Conservation (phyloP, 257 asterid genomes). For the Capsicum baccatum region DNA sequence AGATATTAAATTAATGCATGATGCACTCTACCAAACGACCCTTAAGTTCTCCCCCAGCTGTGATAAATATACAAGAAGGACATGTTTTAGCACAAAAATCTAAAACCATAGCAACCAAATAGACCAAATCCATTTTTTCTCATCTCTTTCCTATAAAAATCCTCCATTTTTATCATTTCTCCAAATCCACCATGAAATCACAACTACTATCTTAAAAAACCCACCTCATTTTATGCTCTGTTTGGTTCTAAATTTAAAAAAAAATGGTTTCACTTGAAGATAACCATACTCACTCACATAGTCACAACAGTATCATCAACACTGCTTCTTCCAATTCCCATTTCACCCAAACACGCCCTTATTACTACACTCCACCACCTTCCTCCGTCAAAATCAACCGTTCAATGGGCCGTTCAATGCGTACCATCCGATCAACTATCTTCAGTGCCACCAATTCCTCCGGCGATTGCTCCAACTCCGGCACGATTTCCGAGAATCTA, state of each 20-base stretch:
- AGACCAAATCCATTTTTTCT: constrained; percentile 21
- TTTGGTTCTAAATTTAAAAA: constrained; percentile 35
- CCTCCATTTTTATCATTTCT: constrained; percentile 42
- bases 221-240: neutral
- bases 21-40: no score
- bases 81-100: constrained; percentile 18
- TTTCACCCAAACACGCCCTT: constrained; percentile 51
- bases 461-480: constrained; percentile 16
- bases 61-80: neutral
- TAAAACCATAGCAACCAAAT: neutral
- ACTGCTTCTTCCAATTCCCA: constrained; percentile 41
- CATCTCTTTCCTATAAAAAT: constrained; percentile 35
- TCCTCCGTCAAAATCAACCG: constrained; percentile 59
- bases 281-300: constrained; percentile 48
- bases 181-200: constrained; percentile 9
- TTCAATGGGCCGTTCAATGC: constrained; percentile 63
- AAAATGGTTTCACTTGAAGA: constrained; percentile 66
- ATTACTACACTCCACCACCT: constrained; percentile 67
- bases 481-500: constrained; percentile 52
- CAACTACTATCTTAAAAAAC: neutral
- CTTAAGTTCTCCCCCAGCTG: neutral
- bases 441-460: constrained; percentile 45
- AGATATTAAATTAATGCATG: no score
- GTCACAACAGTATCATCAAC: neutral
- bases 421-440: constrained; percentile 62